A percentile compares a stretch with the other conserved stretches of the same genome.
Evolutionary conservation across 495 filamentous ascomycete genomes (phyloP).

Genomic region (Extremus antarcticus): DNA sequence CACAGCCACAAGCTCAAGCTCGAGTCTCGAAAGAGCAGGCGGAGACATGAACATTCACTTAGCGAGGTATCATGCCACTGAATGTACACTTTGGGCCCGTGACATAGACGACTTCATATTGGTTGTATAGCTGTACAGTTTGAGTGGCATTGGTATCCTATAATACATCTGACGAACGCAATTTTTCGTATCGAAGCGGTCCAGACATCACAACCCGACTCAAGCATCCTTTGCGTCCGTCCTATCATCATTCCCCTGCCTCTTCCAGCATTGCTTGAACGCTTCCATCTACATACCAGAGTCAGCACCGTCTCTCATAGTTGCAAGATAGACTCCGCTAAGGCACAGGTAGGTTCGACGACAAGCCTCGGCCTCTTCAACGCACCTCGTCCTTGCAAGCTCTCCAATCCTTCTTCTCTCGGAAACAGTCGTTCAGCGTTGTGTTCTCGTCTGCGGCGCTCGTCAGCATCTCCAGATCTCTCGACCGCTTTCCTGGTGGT

Average conservation of each 20-base stretch:
- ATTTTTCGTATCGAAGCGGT: not conserved
- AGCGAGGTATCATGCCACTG: no score
- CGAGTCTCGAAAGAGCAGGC: no score
- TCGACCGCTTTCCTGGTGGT: no score
- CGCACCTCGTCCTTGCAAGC: slow-evolving; percentile 80
- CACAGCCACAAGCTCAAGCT: no score
- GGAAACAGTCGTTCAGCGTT: slow-evolving; percentile 91
- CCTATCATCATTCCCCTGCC: slow-evolving; percentile 74
- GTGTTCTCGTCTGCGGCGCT: slow-evolving; percentile 61
- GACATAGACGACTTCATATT: no score
- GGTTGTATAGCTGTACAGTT: no score
- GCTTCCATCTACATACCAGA: slow-evolving; percentile 62
- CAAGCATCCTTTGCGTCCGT: slow-evolving; percentile 60
- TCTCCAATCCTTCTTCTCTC: slow-evolving; percentile 92
- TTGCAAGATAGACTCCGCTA: not conserved
- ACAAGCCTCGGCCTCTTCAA: slow-evolving; percentile 4
- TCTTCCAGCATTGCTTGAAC: slow-evolving; percentile 89
- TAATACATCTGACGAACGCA: not conserved
- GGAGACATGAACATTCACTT: no score
- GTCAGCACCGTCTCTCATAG: not conserved
- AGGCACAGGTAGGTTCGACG: slow-evolving; percentile 1
- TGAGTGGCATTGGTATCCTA: no score
- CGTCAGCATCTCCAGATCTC: not conserved
- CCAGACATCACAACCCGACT: not conserved
- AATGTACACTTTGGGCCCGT: no score